Percentiles rank a stretch among this genome's conserved stretches.
Evolutionary conservation across 495 filamentous ascomycete genomes (phyloP).

Genomic region (Xylaria nigripes): DNA sequence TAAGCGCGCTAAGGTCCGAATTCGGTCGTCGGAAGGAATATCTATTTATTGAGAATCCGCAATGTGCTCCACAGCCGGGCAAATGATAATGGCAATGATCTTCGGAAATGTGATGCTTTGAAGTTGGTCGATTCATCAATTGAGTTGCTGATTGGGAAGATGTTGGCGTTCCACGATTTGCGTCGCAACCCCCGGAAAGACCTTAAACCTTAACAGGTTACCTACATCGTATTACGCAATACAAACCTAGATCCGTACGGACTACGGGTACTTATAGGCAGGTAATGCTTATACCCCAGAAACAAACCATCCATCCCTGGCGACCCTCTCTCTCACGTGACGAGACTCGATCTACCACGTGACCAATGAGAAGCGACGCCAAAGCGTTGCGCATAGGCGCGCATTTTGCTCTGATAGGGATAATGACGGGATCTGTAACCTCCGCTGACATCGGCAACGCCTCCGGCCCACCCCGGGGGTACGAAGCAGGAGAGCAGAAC

Average conservation of each 20-base stretch:
- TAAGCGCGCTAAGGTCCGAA: not conserved
- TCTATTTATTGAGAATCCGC: too few relatives aligned
- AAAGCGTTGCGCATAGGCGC: too few relatives aligned
- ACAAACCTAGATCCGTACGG: too few relatives aligned
- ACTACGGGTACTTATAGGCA: too few relatives aligned
- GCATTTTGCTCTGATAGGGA: too few relatives aligned
- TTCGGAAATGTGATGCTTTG: not conserved
- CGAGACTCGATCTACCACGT: not conserved
- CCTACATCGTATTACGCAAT: not conserved
- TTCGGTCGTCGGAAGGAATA: not conserved
- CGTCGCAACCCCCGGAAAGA: not conserved
- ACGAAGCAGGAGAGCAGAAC: too few relatives aligned
- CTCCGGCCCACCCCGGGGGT: too few relatives aligned
- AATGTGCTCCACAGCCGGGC: not conserved
- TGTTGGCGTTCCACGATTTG: not conserved
- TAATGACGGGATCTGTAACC: too few relatives aligned
- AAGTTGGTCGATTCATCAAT: not conserved
- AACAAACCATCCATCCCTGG: too few relatives aligned
- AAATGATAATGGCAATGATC: not conserved
- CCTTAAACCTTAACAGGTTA: not conserved
- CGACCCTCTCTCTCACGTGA: not conserved
- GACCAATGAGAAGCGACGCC: too few relatives aligned
- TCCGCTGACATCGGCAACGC: too few relatives aligned
- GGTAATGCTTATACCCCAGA: not conserved
- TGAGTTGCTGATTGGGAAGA: too few relatives aligned